Evolutionary conservation across 148 eudicot species (phyloP), one percentile per base, ranked within the genome.

Genomic region (Rhododendron molle): DNA sequence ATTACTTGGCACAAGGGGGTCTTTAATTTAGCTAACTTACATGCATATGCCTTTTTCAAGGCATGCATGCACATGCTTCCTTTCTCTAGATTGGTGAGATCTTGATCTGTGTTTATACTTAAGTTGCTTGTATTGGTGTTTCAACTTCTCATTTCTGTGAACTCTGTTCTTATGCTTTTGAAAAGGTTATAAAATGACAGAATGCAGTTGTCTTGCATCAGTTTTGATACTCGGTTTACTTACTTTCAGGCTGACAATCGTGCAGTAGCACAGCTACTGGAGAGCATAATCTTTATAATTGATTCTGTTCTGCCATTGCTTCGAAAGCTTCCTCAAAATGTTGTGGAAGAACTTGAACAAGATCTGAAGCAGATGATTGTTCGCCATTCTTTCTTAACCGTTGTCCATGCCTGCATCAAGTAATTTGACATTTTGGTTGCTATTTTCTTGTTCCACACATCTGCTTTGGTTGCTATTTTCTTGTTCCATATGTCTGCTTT

Each of bases 371-470:
- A 93, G 85, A 97, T 97, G 94, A 97, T 97, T 85, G 97, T 94
- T 87, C 99, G 98, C 12, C 99, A 97, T 93, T 91, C 98, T 86
- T 97, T 97, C 90, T 91, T 97, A 88, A 92, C 98, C 44, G 98
- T 97, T 88, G 99, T 97, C 81, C 98, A 94, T 90, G 98, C 99
- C 85, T 94, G 98, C 93, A 95, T 95, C 93, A 97, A 93, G 99
- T 97, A 93, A 86, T 38, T 81, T 76, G 52, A 85, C 69, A 78
- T 84, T 82, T 52, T 38, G 47, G 40, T 85, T 15, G 26, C 73
- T 44, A 46, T 81, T 26, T 14, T 72, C 47, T 52, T 26, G 12
- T 32, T 16, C 21, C 56, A 49, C 26, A 8, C 28, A 9, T 5
- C 16, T 81, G 54, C 49, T 80, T 80, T 15, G 21, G 34, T 80